phyloP scores from a whole-genome alignment of 139 green algal genomes.

The Spirogloea muscicola region DNA sequence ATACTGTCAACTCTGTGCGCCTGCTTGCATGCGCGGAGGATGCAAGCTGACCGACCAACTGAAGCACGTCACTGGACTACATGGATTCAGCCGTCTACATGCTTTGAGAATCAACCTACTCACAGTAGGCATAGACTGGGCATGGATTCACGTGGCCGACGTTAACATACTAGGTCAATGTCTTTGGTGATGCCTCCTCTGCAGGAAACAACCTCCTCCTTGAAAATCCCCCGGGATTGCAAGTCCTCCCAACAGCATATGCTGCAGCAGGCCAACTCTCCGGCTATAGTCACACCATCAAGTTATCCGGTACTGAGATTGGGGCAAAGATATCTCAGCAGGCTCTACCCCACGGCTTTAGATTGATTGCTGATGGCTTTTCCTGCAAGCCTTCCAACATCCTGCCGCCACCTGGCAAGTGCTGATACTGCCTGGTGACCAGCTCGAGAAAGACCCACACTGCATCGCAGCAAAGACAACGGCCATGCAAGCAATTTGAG shows the following conservation, averaged over 20 bases:
- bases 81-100: too few species aligned
- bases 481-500: not conserved
- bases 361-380: not conserved
- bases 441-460: not conserved
- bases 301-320: slow-evolving; percentile 10
- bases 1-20: too few species aligned
- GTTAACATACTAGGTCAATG: too few species aligned
- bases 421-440: not conserved
- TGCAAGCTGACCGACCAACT: too few species aligned
- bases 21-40: too few species aligned
- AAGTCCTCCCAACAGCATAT: not conserved
- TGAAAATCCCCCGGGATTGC: not conserved
- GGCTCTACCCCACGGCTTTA: slow-evolving; percentile 1
- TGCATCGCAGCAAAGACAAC: not conserved
- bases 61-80: too few species aligned
- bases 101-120: too few species aligned
- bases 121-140: too few species aligned
- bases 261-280: not conserved
- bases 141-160: too few species aligned
- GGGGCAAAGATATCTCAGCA: slow-evolving; percentile 2
- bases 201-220: slow-evolving; percentile 8
- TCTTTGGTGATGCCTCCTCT: too few species aligned
- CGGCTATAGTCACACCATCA: not conserved
- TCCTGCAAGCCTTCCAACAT: slow-evolving; percentile 6
- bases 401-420: too few species aligned